A percentile compares a stretch with the other conserved stretches of the same genome.
Conservation (phyloP, 352 stramenopile genomes). For the Peronospora farinosa region DNA sequence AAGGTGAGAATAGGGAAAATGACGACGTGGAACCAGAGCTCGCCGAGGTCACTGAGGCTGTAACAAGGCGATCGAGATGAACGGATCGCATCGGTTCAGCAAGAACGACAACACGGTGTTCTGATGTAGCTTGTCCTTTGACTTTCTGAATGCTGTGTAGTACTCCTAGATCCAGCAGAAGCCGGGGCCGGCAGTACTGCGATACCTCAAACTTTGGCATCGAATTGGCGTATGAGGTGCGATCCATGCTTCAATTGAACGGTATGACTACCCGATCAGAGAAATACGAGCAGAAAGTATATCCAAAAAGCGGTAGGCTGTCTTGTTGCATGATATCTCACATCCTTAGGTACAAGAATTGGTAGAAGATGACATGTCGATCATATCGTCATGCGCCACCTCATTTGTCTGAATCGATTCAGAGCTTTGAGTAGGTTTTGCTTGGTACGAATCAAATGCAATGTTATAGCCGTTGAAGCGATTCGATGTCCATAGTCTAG, state of each 20-base stretch:
- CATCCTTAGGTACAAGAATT: too few species aligned
- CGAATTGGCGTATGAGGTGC: not conserved
- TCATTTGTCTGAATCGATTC: not conserved
- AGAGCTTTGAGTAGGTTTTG: too few species aligned
- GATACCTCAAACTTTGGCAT: too few species aligned
- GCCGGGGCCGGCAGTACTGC: too few species aligned
- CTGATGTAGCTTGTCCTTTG: not conserved
- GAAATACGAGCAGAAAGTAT: not conserved
- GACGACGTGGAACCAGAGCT: not conserved
- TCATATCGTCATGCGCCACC: not conserved
- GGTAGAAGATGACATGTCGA: too few species aligned
- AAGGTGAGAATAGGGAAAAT: slow-evolving; percentile 18
- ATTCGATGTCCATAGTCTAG: too few species aligned
- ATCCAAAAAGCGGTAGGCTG: not conserved
- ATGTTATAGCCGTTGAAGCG: too few species aligned
- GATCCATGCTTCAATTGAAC: not conserved
- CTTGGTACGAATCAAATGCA: too few species aligned
- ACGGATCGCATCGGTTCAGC: not conserved
- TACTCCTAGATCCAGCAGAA: too few species aligned
- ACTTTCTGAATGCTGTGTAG: too few species aligned
- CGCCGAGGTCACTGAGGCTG: slow-evolving; percentile 5
- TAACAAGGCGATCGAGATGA: not conserved
- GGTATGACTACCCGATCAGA: too few species aligned
- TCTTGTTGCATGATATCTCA: not conserved
- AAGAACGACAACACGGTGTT: slow-evolving; percentile 4